Conservation (phyloP, 2,329 filamentous ascomycete species). For the Tolypocladium endophyticum region DNA sequence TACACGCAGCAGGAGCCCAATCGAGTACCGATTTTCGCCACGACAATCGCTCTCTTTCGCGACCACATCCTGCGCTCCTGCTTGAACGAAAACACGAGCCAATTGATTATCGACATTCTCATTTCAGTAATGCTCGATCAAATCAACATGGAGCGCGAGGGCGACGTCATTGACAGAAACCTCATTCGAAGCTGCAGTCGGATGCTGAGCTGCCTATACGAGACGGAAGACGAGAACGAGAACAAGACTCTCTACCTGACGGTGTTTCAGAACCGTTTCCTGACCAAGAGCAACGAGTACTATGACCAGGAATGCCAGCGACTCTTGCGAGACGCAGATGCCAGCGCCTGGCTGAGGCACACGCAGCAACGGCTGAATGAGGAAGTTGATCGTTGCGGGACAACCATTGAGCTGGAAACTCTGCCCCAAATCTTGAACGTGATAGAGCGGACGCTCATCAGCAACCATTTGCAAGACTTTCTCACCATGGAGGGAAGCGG, state of each 20-base stretch:
- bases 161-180: conserved; percentile 76
- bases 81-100: conserved; percentile 32
- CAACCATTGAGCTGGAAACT: conserved; percentile 66
- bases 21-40: conserved; percentile 69
- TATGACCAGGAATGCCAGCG: conserved; percentile 67
- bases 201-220: conserved; percentile 85
- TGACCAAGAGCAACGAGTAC: conserved; percentile 60
- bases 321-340: conserved; percentile 68
- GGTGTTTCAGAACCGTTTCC: conserved; percentile 69
- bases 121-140: conserved; percentile 80
- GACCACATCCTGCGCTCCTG: conserved; percentile 67
- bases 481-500: conserved; percentile 78
- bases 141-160: conserved; percentile 83
- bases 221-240: conserved; percentile 68
- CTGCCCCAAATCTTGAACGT: conserved; percentile 63
- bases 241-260: conserved; percentile 73
- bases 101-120: conserved; percentile 61
- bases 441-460: conserved; percentile 72
- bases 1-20: conserved; percentile 57
- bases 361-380: conserved; percentile 66
- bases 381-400: conserved; percentile 72
- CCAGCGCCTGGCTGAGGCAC: conserved; percentile 70
- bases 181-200: conserved; percentile 74
- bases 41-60: conserved; percentile 79
- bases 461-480: conserved; percentile 67